These are phyloP conservation scores for Fusarium setosum DNA, from an alignment of 2,329 filamentous ascomycete genomes.

Conservation along the genomic window DNA sequence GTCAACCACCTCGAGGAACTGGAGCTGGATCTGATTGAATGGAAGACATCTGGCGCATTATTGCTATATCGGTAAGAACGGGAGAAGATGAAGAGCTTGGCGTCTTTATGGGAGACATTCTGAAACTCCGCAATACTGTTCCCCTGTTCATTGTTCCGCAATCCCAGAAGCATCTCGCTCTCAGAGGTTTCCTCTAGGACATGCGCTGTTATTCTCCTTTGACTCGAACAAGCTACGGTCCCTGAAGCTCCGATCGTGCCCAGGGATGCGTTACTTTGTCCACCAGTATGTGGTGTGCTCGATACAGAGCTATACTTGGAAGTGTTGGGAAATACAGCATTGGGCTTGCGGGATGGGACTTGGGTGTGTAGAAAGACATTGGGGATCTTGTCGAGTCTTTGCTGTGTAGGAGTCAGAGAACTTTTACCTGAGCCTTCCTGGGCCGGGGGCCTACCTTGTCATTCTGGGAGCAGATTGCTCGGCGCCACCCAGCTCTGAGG, in stretches of 20 bases:
- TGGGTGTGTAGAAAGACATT: too few species aligned
- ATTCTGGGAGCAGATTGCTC: background rate
- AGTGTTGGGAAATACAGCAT: too few species aligned
- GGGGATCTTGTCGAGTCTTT: too few species aligned
- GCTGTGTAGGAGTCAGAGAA: too few species aligned
- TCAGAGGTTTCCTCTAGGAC: background rate
- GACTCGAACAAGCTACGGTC: background rate
- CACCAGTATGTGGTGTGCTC: too few species aligned
- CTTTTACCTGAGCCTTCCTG: background rate
- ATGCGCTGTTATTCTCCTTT: background rate
- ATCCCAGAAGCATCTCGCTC: background rate
- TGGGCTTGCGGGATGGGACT: too few species aligned
- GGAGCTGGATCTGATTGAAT: background rate
- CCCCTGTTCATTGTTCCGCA: background rate
- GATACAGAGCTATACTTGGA: too few species aligned
- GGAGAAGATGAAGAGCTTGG: too few species aligned
- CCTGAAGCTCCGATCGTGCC: background rate
- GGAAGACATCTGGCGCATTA: too few species aligned
- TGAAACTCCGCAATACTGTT: background rate
- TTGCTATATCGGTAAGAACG: too few species aligned
- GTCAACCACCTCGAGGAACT: background rate
- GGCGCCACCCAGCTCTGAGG: background rate
- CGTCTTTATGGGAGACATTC: too few species aligned
- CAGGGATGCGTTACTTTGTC: too few species aligned
- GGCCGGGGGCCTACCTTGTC: background rate